Evolutionary conservation across 148 eudicot species (phyloP).

Genomic region (Persicaria tinctoria): DNA sequence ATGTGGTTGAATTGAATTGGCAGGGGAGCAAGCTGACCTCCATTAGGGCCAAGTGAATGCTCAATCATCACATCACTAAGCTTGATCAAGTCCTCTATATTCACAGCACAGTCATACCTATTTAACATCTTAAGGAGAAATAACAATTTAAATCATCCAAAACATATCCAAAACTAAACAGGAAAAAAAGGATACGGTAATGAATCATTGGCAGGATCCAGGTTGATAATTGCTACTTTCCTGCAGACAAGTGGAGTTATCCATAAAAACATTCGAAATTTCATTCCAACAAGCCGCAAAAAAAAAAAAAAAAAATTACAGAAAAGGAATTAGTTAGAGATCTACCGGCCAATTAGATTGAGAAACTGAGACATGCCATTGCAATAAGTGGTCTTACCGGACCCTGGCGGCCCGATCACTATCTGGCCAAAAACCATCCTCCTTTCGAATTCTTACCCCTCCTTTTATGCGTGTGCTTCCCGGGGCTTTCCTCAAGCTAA

Average conservation of each 20-base stretch:
- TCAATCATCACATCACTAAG: constrained; percentile 88
- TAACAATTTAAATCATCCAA: background rate
- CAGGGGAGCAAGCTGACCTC: constrained; percentile 43
- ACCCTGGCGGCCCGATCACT: constrained; percentile 93
- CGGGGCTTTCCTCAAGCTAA: too few relatives aligned
- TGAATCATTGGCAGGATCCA: constrained; percentile 97
- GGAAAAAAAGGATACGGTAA: constrained; percentile 71
- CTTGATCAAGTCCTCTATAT: constrained; percentile 85
- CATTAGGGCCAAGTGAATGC: constrained; percentile 98
- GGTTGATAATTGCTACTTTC: constrained; percentile 84
- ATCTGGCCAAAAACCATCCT: constrained; percentile 87
- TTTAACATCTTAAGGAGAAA: constrained; percentile 20
- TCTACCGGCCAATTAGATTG: constrained; percentile 62
- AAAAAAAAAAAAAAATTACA: background rate
- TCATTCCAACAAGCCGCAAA: background rate
- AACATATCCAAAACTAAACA: background rate
- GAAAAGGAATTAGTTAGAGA: too few relatives aligned
- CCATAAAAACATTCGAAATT: background rate
- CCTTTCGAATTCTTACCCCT: too few relatives aligned
- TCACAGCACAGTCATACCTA: constrained; percentile 84
- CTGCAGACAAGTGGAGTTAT: constrained; percentile 27
- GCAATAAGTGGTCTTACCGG: constrained; percentile 95
- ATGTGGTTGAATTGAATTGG: too few relatives aligned
- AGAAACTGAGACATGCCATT: constrained; percentile 97
- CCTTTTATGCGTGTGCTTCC: too few relatives aligned